These are phyloP conservation scores for Saturnispora serradocipensis DNA, from an alignment of 805 yeast species.

Conservation along the genomic window DNA sequence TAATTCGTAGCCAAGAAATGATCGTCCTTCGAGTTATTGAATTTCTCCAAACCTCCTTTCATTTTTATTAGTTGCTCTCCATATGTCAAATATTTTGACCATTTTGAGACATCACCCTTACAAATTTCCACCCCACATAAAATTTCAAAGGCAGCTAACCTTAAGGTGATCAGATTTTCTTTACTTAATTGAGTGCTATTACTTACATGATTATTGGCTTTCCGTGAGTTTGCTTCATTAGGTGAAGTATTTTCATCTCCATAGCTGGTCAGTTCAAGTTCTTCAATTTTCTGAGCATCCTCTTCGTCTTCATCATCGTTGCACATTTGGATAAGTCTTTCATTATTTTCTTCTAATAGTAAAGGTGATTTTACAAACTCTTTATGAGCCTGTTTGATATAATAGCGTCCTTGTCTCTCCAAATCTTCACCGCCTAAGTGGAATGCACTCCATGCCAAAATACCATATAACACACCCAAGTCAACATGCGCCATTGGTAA, in stretches of 20 bases:
- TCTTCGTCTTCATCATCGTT: slow-evolving; percentile 5
- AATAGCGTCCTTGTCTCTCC: slow-evolving; percentile 40
- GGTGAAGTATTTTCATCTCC: neutral
- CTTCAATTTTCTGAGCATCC: slow-evolving; percentile 16
- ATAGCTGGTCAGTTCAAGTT: neutral
- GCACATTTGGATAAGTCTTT: neutral
- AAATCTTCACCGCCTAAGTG: slow-evolving; percentile 36
- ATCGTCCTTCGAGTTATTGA: slow-evolving; percentile 47
- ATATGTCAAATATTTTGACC: slow-evolving; percentile 59
- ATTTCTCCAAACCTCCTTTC: slow-evolving; percentile 51
- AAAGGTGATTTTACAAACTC: slow-evolving; percentile 31
- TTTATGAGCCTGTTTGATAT: slow-evolving; percentile 38
- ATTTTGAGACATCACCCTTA: slow-evolving; percentile 68
- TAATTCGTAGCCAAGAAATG: slow-evolving; percentile 71
- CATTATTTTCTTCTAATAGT: slow-evolving; percentile 13
- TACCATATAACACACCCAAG: slow-evolving; percentile 40
- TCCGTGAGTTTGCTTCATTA: slow-evolving; percentile 16
- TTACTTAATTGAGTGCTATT: slow-evolving; percentile 15
- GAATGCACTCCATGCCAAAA: slow-evolving; percentile 49
- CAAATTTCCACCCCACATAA: slow-evolving; percentile 77
- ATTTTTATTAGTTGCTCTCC: slow-evolving; percentile 54
- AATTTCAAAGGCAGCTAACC: slow-evolving; percentile 58
- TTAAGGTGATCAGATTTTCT: slow-evolving; percentile 30
- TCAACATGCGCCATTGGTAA: slow-evolving; percentile 48
- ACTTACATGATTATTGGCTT: slow-evolving; percentile 20